Percentiles rank a stretch among this genome's conserved stretches.
These are phyloP conservation scores for Peronosclerospora sorghi DNA, from an alignment of 352 stramenopile genomes.

Conservation along the genomic window DNA sequence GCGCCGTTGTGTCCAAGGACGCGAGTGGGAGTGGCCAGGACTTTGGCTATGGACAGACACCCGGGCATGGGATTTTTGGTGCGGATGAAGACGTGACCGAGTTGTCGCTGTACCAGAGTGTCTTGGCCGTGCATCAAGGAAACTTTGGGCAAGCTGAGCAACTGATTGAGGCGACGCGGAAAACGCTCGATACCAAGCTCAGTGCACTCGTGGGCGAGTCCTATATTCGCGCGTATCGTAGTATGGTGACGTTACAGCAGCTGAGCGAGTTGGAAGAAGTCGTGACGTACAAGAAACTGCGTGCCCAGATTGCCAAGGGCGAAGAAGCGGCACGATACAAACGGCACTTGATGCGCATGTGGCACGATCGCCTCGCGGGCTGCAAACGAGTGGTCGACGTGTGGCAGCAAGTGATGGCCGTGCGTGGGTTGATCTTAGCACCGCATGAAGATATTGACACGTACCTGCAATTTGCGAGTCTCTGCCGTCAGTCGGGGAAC, in stretches of 20 bases:
- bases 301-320: slow-evolving; percentile 47
- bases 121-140: slow-evolving; percentile 90
- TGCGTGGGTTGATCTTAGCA: slow-evolving; percentile 82
- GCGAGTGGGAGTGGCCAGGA: slow-evolving; percentile 13
- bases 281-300: slow-evolving; percentile 88
- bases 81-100: slow-evolving; percentile 33
- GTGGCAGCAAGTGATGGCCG: slow-evolving; percentile 91
- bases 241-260: slow-evolving; percentile 95
- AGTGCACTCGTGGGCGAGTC: slow-evolving; percentile 93
- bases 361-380: slow-evolving; percentile 63
- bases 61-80: slow-evolving; percentile 21
- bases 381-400: slow-evolving; percentile 88
- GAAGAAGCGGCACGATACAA: slow-evolving; percentile 74
- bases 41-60: slow-evolving; percentile 20
- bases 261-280: slow-evolving; percentile 97
- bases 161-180: slow-evolving; percentile 90
- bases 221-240: slow-evolving; percentile 94
- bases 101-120: slow-evolving; percentile 64
- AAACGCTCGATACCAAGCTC: slow-evolving; percentile 90
- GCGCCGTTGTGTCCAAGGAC: slow-evolving; percentile 13
- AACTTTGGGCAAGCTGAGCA: slow-evolving; percentile 87
- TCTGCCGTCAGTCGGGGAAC: slow-evolving; percentile 85
- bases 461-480: slow-evolving; percentile 88
- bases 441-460: slow-evolving; percentile 85
- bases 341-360: slow-evolving; percentile 80